These are phyloP conservation scores for Raffaelea deltoideospora DNA, from an alignment of 2,329 filamentous ascomycete genomes.

Conservation along the genomic window DNA sequence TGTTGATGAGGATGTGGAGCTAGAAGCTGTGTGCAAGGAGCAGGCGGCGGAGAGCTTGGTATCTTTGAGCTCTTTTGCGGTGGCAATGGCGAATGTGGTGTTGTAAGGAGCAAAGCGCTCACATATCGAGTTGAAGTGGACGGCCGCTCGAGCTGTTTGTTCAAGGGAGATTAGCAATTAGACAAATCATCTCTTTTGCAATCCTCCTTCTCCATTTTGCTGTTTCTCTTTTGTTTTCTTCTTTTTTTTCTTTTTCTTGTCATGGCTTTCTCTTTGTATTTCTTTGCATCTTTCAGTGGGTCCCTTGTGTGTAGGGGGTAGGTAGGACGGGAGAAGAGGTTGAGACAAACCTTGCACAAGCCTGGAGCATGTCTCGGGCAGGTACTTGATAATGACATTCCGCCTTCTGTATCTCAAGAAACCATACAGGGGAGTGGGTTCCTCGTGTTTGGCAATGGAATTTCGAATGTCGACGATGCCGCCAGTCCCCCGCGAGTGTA, in stretches of 20 bases:
- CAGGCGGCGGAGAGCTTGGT: constrained; percentile 77
- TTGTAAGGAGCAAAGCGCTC: constrained; percentile 75
- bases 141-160: constrained; percentile 67
- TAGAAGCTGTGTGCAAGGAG: constrained; percentile 74
- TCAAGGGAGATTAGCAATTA: too few relatives aligned
- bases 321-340: too few relatives aligned
- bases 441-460: constrained; percentile 62
- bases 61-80: constrained; percentile 69
- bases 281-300: too few relatives aligned
- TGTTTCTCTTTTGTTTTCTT: too few relatives aligned
- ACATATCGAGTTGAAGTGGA: constrained; percentile 52
- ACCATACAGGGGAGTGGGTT: constrained; percentile 79
- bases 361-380: constrained; percentile 80
- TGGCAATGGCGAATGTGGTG: constrained; percentile 61
- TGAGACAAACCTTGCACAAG: constrained; percentile 66
- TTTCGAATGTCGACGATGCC: constrained; percentile 75
- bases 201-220: too few relatives aligned
- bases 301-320: too few relatives aligned
- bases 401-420: constrained; percentile 79
- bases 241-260: too few relatives aligned
- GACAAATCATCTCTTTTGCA: too few relatives aligned
- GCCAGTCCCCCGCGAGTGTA: constrained; percentile 62
- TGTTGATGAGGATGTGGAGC: constrained; percentile 71
- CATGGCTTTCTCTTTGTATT: too few relatives aligned
- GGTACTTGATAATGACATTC: constrained; percentile 83